A percentile compares a stretch with the other conserved stretches of the same genome.
Conservation (phyloP, 1,139 yeast species). For the Blastobotrys illinoisensis region DNA sequence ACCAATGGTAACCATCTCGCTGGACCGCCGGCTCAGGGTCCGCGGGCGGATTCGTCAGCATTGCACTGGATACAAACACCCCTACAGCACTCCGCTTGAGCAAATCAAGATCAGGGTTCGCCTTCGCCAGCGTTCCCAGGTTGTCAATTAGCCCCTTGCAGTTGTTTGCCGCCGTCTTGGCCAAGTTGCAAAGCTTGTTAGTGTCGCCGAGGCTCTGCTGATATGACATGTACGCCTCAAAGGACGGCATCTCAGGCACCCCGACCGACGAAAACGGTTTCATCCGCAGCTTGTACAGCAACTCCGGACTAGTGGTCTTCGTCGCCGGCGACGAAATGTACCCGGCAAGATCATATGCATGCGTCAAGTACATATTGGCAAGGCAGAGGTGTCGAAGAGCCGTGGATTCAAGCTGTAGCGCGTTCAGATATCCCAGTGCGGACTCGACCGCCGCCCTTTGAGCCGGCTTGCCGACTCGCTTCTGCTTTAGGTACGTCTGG, state of each 20-base stretch:
- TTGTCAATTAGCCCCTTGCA: conserved; percentile 21
- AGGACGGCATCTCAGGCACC: conserved; percentile 61
- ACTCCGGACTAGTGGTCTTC: conserved; percentile 42
- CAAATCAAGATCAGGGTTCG: conserved; percentile 26
- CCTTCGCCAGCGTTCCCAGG: conserved; percentile 16
- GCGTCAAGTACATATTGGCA: conserved; percentile 38
- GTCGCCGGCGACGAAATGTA: conserved; percentile 26
- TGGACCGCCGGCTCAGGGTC: conserved; percentile 14
- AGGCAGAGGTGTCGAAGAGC: conserved; percentile 37
- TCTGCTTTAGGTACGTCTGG: conserved; percentile 41
- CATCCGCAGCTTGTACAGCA: conserved; percentile 62
- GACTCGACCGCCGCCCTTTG: conserved; percentile 3
- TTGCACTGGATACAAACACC: conserved; percentile 23
- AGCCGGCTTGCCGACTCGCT: conserved; percentile 10
- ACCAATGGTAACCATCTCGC: conserved; percentile 28
- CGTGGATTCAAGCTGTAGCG: conserved; percentile 36
- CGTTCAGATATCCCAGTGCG: conserved; percentile 26
- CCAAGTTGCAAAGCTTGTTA: conserved; percentile 17
- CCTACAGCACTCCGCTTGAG: conserved; percentile 32
- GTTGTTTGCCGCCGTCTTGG: conserved; percentile 16
- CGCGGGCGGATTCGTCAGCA: conserved; percentile 13
- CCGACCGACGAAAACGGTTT: conserved; percentile 83
- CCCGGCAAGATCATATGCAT: conserved; percentile 35
- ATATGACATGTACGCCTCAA: conserved; percentile 22
- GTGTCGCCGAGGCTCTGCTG: conserved; percentile 1